A percentile compares a stretch with the other conserved stretches of the same genome.
Conservation (phyloP, 768 basidiomycete species). For the Sarcodon sp. region DNA sequence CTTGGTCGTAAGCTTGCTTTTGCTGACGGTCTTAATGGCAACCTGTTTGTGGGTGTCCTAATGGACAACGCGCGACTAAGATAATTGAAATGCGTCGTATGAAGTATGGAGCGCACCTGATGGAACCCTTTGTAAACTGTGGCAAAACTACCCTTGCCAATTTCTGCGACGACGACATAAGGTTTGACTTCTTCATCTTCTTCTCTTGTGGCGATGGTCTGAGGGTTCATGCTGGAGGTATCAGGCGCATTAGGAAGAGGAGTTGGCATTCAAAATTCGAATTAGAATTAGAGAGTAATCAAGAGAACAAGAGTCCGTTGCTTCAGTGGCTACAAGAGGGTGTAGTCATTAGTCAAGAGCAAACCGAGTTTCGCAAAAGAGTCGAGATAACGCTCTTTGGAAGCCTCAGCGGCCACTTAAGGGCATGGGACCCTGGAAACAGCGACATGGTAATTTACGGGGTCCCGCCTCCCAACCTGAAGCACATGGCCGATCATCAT, state of each 20-base stretch:
- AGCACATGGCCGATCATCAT: too few relatives aligned
- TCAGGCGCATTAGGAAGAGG: not conserved
- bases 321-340: too few relatives aligned
- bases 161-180: constrained; percentile 63
- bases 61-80: not conserved
- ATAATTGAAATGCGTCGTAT: not conserved
- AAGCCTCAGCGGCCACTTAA: too few relatives aligned
- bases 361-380: too few relatives aligned
- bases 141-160: constrained; percentile 91
- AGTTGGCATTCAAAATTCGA: not conserved
- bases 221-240: not conserved
- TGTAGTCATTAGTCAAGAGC: too few relatives aligned
- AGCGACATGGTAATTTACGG: too few relatives aligned
- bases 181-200: constrained; percentile 68
- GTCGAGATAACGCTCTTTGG: too few relatives aligned
- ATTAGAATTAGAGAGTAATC: not conserved
- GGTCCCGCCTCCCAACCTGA: too few relatives aligned
- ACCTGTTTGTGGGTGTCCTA: constrained; percentile 72
- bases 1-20: constrained; percentile 79
- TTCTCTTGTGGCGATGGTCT: constrained; percentile 4
- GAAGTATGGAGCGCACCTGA: constrained; percentile 37
- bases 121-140: constrained; percentile 93
- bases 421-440: too few relatives aligned
- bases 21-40: constrained; percentile 91
- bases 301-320: not conserved